phyloP scores from a whole-genome alignment of 1,284 basidiomycete genomes.

The Malassezia obtusa region DNA sequence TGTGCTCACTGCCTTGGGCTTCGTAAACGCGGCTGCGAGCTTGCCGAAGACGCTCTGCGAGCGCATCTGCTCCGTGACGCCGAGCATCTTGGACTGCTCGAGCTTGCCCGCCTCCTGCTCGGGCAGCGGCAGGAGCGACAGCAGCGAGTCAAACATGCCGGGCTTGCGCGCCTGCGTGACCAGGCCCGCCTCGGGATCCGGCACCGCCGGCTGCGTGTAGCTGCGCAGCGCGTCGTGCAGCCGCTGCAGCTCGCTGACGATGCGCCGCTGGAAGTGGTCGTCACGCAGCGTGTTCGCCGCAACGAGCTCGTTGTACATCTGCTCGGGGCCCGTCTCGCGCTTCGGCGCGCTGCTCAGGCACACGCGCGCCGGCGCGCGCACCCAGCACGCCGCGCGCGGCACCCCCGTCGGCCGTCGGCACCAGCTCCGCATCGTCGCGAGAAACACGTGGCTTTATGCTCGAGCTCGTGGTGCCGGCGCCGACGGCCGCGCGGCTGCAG shows the following conservation, averaged over 20 bases:
- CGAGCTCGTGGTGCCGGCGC: slow-evolving; percentile 3
- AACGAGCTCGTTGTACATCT: slow-evolving; percentile 67
- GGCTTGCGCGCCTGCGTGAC: not conserved
- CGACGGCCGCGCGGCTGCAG: slow-evolving; percentile 1
- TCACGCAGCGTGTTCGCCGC: slow-evolving; percentile 61
- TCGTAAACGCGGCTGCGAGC: slow-evolving; percentile 15
- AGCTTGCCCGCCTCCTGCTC: slow-evolving; percentile 4
- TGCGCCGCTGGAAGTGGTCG: slow-evolving; percentile 73
- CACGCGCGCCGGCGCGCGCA: not conserved
- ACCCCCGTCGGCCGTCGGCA: not conserved
- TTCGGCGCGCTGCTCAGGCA: not conserved
- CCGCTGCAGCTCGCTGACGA: slow-evolving; percentile 69
- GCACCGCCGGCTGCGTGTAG: slow-evolving; percentile 52
- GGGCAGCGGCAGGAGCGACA: slow-evolving; percentile 7
- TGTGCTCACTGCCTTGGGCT: slow-evolving; percentile 12
- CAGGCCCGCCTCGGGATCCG: slow-evolving; percentile 30
- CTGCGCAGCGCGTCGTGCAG: slow-evolving; percentile 64
- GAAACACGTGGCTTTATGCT: slow-evolving; percentile 1
- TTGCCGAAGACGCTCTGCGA: slow-evolving; percentile 11
- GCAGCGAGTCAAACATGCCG: not conserved
- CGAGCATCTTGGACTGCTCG: not conserved
- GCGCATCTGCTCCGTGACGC: not conserved
- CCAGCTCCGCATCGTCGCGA: not conserved
- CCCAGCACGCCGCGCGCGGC: not conserved
- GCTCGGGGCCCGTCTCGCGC: slow-evolving; percentile 51